Conservation (phyloP, 1,139 yeast species). For the Kluyveromyces marxianus region DNA sequence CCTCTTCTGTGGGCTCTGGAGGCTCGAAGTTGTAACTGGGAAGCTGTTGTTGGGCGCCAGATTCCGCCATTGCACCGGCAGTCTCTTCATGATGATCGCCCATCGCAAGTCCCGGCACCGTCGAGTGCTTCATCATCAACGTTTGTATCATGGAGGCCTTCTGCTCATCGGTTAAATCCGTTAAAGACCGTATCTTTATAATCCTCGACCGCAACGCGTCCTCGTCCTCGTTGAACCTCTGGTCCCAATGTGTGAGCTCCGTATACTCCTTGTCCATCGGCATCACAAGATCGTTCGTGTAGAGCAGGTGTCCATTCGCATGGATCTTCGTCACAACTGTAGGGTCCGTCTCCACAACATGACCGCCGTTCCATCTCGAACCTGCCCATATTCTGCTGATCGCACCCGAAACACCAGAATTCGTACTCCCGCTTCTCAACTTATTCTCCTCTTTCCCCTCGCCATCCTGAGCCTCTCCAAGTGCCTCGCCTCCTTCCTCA, state of each 20-base stretch:
- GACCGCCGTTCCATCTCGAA: too few relatives aligned
- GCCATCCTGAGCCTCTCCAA: not conserved
- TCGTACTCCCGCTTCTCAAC: too few relatives aligned
- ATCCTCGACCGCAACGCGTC: slow-evolving; percentile 16
- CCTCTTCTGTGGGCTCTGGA: slow-evolving; percentile 42
- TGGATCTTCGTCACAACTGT: slow-evolving; percentile 3
- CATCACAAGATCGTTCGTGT: slow-evolving; percentile 14
- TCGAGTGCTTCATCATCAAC: slow-evolving; percentile 57
- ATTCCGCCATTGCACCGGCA: too few relatives aligned
- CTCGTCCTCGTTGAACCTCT: slow-evolving; percentile 13
- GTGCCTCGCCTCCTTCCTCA: not conserved
- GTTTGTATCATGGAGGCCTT: slow-evolving; percentile 45
- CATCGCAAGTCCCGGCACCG: not conserved
- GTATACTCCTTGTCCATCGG: slow-evolving; percentile 13
- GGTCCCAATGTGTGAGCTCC: slow-evolving; percentile 8
- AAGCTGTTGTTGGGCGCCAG: not conserved
- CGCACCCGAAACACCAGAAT: too few relatives aligned
- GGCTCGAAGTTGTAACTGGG: slow-evolving; percentile 11
- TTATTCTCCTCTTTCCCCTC: not conserved
- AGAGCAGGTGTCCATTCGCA: not conserved
- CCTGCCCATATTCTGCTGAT: slow-evolving; percentile 32
- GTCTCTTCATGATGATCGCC: too few relatives aligned
- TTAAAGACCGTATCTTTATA: slow-evolving; percentile 12
- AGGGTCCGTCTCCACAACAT: slow-evolving; percentile 1
- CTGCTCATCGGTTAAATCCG: slow-evolving; percentile 8